Evolutionary conservation across 2,329 filamentous ascomycete genomes (phyloP).

Genomic region (Elsinoe ampelina): DNA sequence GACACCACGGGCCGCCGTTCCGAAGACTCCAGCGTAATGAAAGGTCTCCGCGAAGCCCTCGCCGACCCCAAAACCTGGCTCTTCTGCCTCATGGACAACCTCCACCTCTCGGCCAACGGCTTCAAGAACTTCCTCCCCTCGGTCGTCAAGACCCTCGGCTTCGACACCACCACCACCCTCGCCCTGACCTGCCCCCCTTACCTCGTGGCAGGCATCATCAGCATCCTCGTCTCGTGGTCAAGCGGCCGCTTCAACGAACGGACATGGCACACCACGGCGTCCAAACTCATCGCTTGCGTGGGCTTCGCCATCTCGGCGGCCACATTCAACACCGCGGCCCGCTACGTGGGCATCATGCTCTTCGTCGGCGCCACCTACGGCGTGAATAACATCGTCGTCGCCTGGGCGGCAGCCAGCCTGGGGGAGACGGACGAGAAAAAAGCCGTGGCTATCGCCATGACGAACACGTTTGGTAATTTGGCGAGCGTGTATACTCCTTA

Average conservation of each 20-base stretch:
- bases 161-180: conserved; percentile 24
- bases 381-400: conserved; percentile 48
- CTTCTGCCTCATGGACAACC: conserved; percentile 29
- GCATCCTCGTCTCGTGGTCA: conserved; percentile 30
- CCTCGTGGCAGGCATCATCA: conserved; percentile 27
- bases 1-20: conserved; percentile 26
- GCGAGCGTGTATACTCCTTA: conserved; percentile 29
- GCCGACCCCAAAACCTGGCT: conserved; percentile 29
- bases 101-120: conserved; percentile 27
- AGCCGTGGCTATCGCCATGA: conserved; percentile 22
- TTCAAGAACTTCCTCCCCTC: conserved; percentile 29
- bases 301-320: conserved; percentile 26
- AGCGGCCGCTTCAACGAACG: conserved; percentile 33
- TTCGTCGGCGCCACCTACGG: conserved; percentile 40
- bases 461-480: conserved; percentile 22
- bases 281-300: conserved; percentile 23
- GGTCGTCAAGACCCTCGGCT: conserved; percentile 27
- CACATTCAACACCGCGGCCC: conserved; percentile 22
- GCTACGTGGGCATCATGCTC: conserved; percentile 29
- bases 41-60: conserved; percentile 26
- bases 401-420: conserved; percentile 41
- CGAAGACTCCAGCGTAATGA: conserved; percentile 25
- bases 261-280: conserved; percentile 30
- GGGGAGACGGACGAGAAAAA: conserved; percentile 22
- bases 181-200: conserved; percentile 29